A percentile compares a stretch with the other conserved stretches of the same genome.
These are phyloP conservation scores for Kalmanozyma brasiliensis DNA, from an alignment of 1,284 basidiomycete genomes.

Conservation along the genomic window DNA sequence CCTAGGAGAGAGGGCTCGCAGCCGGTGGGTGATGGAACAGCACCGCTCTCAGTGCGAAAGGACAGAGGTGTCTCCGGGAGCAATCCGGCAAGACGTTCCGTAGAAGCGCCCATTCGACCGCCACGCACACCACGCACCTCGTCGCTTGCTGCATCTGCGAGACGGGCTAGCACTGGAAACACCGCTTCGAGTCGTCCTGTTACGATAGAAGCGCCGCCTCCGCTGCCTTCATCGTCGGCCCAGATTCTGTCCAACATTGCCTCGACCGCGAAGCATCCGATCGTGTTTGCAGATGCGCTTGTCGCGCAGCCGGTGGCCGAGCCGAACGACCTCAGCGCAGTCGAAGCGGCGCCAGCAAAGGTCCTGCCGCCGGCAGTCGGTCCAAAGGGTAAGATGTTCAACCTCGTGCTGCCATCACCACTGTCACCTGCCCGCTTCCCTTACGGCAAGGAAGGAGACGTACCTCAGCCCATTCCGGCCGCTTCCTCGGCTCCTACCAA, in stretches of 20 bases:
- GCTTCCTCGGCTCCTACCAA: not conserved
- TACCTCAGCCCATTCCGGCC: not conserved
- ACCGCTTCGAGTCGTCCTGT: slow-evolving; percentile 7
- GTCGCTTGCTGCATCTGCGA: slow-evolving; percentile 15
- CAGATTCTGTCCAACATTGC: slow-evolving; percentile 6
- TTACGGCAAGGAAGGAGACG: slow-evolving; percentile 35
- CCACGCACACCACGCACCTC: slow-evolving; percentile 6
- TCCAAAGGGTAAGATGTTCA: slow-evolving; percentile 47
- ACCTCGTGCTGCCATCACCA: slow-evolving; percentile 37
- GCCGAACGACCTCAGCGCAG: not conserved
- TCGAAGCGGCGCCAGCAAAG: not conserved
- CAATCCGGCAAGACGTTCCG: too few species aligned
- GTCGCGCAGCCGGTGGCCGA: not conserved
- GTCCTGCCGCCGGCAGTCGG: slow-evolving; percentile 26
- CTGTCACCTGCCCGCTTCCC: slow-evolving; percentile 45
- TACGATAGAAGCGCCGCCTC: not conserved
- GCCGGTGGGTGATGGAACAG: too few species aligned
- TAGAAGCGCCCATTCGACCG: not conserved
- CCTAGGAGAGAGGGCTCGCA: too few species aligned
- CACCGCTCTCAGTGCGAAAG: not conserved
- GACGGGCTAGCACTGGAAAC: slow-evolving; percentile 11
- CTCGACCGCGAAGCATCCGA: slow-evolving; percentile 12
- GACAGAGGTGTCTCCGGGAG: too few species aligned
- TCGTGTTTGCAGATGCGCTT: slow-evolving; percentile 31
- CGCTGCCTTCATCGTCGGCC: not conserved